Base-by-base conservation (phyloP, 495 filamentous ascomycete genomes). In the Gamarada debralockiae region DNA sequence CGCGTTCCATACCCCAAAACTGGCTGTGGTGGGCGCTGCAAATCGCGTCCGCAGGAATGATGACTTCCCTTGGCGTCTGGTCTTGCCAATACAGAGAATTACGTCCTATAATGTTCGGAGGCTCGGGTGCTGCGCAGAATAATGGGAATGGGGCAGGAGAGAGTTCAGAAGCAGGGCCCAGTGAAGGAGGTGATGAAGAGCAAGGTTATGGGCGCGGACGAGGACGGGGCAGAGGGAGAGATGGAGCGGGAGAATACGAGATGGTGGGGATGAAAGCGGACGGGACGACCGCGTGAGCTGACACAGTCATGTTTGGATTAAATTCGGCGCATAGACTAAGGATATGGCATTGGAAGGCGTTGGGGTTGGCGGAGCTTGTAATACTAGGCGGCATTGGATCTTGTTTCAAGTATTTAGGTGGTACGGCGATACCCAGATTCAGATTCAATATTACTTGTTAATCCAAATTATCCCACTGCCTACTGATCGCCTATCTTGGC, bases 21-120 rank as follows among this genome's bases (percentile, higher is more conserved):
- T 66, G 77, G 44, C 84, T 92, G 44, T 99, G 93, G 93, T 99
- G 93, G 93, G 72, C 75, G 0, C 67, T 95, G 20, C 90, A 96
- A 70, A 67, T 73, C 17, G 74, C 73, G 24, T 89, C 87, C 48
- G 83, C 81, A 15, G 74, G 68, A 0, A 58, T 92, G 23, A 91
- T 92, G 78, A 83, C 80, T 0, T 75, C 67, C 17, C 72, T 89
- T 1, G 92, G 88, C 0, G 87, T 95, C 18, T 99, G 93, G 87
- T 84, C 82, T 8, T 99, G 93, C 66, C 87, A 82, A 65, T 93
- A 87, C 73, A 75, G 93, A 27, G 92, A 99, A 67, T 68, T 99
- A 47, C 74, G 80, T 59, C 93, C 93, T 5, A 96, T 99, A 54
- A 81, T 73, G 25, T 97, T 98, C 65, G 92, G 92, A 2, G 87